Evolutionary conservation across 257 asterid species (phyloP), one percentile per base, ranked within the genome.

Genomic region (Coffea eugenioides): DNA sequence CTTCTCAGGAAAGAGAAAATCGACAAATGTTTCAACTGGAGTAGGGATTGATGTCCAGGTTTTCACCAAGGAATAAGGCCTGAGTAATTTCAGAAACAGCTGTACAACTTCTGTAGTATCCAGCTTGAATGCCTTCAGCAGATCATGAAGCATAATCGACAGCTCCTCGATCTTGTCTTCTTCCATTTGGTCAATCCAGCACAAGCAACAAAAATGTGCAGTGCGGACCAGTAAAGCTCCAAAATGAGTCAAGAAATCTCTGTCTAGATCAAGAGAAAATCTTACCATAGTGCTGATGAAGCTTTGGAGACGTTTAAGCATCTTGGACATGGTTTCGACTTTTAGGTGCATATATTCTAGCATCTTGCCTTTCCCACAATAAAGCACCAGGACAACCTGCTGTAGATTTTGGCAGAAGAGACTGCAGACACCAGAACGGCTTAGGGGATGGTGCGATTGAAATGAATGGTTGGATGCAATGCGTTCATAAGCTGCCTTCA

Each of bases 201-300:
- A 70, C 74, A 43, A 20, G 45, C 45, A 70, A 43, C 34, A 75
- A 56, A 75, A 56, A 70, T 70, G 57, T 70, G 74, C 74, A 2
- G 57, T 10, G 23, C 74, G 46, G 74, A 70, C 56, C 43, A 70
- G 74, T 20, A 46, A 54, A 43, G 14, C 74, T 70, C 54, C 74
- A 70, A 70, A 70, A 43, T 20, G 31, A 70, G 31, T 41, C 74
- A 43, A 41, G 13, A 70, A 15, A 39, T 39, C 3, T 39, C 5
- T 4, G 43, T 39, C 43, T 39, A 39, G 43, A 39, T 4, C 4
- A 39, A 39, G 5, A 39, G 5, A 3, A 4, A 39, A 39, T 39
- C 5, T 39, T 39, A 2, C 43, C 3, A 39, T 2, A 39, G 43
- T 39, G 43, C 4, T 2, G 43, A 39, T 4, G 43, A 2, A 39